Conservation (phyloP, 1,284 basidiomycete genomes). For the Pseudomicrostroma phylloplanum region DNA sequence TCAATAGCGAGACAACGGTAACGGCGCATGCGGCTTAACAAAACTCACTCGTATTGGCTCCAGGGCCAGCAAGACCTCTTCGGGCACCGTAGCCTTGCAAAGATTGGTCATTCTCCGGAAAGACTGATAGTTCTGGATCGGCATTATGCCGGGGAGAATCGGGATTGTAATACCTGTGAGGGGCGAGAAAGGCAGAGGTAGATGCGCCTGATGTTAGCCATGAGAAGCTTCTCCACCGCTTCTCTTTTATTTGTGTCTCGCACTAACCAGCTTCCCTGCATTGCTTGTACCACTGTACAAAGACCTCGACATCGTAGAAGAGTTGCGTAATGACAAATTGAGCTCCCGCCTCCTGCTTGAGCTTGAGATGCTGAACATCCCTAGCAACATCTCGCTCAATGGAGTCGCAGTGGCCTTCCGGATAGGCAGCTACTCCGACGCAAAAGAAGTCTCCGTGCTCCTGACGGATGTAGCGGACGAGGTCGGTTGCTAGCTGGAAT, state of each 20-base stretch:
- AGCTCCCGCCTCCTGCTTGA: slow-evolving; percentile 88
- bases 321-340: slow-evolving; percentile 95
- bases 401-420: slow-evolving; percentile 68
- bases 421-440: slow-evolving; percentile 89
- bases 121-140: slow-evolving; percentile 89
- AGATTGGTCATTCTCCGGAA: slow-evolving; percentile 86
- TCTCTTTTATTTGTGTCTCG: not conserved
- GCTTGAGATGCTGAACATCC: slow-evolving; percentile 73
- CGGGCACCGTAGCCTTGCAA: slow-evolving; percentile 74
- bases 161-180: slow-evolving; percentile 71
- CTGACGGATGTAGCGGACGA: slow-evolving; percentile 83
- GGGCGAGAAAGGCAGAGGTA: slow-evolving; percentile 41
- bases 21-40: slow-evolving; percentile 51
- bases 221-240: not conserved
- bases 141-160: slow-evolving; percentile 94
- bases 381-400: slow-evolving; percentile 62
- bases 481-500: slow-evolving; percentile 81
- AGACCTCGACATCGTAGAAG: slow-evolving; percentile 79
- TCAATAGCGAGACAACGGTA: slow-evolving; percentile 16
- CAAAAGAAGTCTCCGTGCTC: slow-evolving; percentile 81
- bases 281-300: slow-evolving; percentile 31
- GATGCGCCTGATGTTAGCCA: slow-evolving; percentile 15
- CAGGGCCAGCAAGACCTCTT: slow-evolving; percentile 63
- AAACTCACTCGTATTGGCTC: slow-evolving; percentile 63
- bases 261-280: slow-evolving; percentile 17